Percentiles rank a stretch among this genome's conserved stretches.
Conservation (phyloP, 1,284 basidiomycete genomes). For the Volvariella surrecta region DNA sequence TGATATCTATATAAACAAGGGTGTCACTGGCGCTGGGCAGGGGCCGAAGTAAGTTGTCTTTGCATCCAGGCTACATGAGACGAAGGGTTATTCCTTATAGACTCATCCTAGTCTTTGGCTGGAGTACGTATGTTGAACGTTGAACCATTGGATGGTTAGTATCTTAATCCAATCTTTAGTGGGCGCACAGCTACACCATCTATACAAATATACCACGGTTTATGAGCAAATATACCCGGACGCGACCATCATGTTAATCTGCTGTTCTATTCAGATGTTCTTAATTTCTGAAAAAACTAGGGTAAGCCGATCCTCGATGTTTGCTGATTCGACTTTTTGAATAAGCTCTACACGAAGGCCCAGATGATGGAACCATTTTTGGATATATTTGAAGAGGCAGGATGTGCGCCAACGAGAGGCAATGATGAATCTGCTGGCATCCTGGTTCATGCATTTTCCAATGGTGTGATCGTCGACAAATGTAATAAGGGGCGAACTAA, state of each 20-base stretch:
- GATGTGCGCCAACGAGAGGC: no score
- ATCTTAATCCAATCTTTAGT: conserved; percentile 23
- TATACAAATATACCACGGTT: conserved; percentile 38
- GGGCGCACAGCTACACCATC: conserved; percentile 38
- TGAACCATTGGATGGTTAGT: neutral
- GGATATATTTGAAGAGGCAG: neutral
- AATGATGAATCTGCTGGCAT: conserved; percentile 16
- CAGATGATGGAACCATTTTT: neutral
- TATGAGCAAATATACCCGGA: conserved; percentile 40
- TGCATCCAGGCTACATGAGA: no score
- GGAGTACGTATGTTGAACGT: conserved; percentile 29
- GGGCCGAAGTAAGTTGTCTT: no score
- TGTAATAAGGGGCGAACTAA: neutral
- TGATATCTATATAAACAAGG: conserved; percentile 4
- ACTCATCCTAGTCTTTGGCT: conserved; percentile 39
- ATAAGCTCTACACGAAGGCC: neutral
- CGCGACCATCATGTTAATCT: conserved; percentile 38
- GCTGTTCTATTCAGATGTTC: conserved; percentile 30
- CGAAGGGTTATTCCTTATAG: conserved; percentile 15
- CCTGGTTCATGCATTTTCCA: conserved; percentile 47
- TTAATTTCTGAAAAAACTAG: conserved; percentile 22
- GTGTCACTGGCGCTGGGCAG: no score
- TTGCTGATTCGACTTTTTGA: neutral
- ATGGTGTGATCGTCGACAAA: conserved; percentile 27
- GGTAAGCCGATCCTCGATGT: conserved; percentile 19